Percentiles rank a stretch among this genome's conserved stretches.
Evolutionary conservation across 345 rosid species (phyloP).

Genomic region (Rhodamnia rubescens): DNA sequence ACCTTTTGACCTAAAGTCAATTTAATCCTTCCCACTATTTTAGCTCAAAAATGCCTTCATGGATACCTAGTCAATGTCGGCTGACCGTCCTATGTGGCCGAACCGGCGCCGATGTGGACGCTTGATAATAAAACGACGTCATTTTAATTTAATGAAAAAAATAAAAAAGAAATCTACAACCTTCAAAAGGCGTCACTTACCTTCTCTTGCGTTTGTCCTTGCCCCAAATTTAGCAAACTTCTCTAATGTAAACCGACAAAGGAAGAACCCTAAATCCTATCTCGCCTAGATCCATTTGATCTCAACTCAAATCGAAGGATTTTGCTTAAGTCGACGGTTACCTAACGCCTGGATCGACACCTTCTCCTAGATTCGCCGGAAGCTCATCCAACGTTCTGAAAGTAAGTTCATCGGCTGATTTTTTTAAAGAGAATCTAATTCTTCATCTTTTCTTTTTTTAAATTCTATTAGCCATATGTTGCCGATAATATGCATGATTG

Average conservation of each 20-base stretch:
- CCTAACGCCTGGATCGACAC: too few species aligned
- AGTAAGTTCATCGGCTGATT: neutral
- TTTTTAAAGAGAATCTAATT: neutral
- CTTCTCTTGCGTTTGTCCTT: neutral
- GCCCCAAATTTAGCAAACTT: neutral
- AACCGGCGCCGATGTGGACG: neutral
- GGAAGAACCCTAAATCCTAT: neutral
- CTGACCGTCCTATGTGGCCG: accelerated
- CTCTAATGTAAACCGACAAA: neutral
- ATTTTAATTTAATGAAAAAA: too few species aligned
- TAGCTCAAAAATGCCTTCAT: neutral
- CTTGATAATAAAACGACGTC: too few species aligned
- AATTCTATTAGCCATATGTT: too few species aligned
- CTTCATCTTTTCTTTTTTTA: too few species aligned
- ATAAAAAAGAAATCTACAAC: too few species aligned
- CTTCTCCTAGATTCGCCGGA: neutral
- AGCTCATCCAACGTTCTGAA: neutral
- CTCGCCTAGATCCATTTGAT: accelerated
- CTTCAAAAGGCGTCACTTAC: neutral
- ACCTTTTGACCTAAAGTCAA: too few species aligned
- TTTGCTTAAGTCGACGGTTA: neutral
- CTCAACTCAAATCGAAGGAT: neutral
- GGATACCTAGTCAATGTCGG: too few species aligned
- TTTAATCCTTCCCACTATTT: too few species aligned
- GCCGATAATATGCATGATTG: neutral